Conservation (phyloP, 805 yeast genomes). For the Yarrowia yakushimensis region DNA sequence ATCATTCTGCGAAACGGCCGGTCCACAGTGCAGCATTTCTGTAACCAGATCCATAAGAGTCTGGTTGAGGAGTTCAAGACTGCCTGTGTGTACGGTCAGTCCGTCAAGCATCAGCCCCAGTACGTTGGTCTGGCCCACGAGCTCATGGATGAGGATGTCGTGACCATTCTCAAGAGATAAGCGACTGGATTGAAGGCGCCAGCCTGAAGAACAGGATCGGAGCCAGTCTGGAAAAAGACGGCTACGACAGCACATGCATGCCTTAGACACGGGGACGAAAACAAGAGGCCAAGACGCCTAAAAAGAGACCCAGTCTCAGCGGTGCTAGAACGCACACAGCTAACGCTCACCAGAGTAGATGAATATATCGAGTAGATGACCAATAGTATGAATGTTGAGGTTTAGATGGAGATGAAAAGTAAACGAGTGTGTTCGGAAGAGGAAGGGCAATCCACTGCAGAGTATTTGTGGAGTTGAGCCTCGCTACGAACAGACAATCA, state of each 20-base stretch:
- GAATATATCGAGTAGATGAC: neutral
- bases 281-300: too few species aligned
- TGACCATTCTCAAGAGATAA: conserved; percentile 78
- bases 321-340: neutral
- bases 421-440: too few species aligned
- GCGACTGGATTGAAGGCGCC: neutral
- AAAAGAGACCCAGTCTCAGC: neutral
- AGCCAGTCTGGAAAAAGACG: too few species aligned
- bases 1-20: conserved; percentile 81
- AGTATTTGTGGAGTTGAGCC: too few species aligned
- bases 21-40: conserved; percentile 88
- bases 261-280: too few species aligned
- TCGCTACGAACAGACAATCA: too few species aligned
- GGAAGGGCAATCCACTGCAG: too few species aligned
- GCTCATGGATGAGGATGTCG: conserved; percentile 94
- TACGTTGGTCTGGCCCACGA: conserved; percentile 82
- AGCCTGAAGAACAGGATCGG: neutral
- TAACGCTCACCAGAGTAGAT: neutral
- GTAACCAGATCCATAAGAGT: conserved; percentile 93
- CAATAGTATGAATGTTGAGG: too few species aligned
- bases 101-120: conserved; percentile 98
- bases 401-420: too few species aligned
- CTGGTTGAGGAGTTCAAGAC: conserved; percentile 89
- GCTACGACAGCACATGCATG: too few species aligned
- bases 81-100: conserved; percentile 85